phyloP scores from a whole-genome alignment of 2,329 filamentous ascomycete genomes.

The Hypomyces perniciosus region DNA sequence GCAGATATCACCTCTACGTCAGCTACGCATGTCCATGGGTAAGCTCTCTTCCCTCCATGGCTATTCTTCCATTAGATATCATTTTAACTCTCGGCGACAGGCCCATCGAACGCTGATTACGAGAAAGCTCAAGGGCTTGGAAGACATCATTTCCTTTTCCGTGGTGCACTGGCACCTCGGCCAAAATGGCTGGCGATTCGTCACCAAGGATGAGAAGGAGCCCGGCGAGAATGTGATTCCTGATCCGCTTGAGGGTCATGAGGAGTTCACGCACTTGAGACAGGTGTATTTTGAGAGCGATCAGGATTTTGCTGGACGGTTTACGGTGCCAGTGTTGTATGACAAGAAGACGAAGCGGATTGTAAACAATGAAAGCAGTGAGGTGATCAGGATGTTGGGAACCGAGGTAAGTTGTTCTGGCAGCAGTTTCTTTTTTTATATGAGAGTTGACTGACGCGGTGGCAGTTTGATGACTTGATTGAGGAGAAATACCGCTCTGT shows the following conservation, averaged over 20 bases:
- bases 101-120: conserved; percentile 84
- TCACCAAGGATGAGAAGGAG: conserved; percentile 52
- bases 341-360: conserved; percentile 71
- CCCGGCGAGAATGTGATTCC: conserved; percentile 59
- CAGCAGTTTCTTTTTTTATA: too few species aligned
- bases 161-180: conserved; percentile 90
- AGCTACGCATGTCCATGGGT: conserved; percentile 92
- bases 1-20: conserved; percentile 89
- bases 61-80: background rate
- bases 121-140: conserved; percentile 83
- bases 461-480: conserved; percentile 64
- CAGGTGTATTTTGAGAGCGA: conserved; percentile 75
- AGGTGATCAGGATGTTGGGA: conserved; percentile 89
- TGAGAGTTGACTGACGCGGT: background rate
- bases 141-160: conserved; percentile 72
- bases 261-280: conserved; percentile 61
- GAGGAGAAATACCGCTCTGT: conserved; percentile 53
- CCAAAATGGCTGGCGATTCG: conserved; percentile 74
- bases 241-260: conserved; percentile 64
- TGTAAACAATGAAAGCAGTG: conserved; percentile 86
- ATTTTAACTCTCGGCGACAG: conserved; percentile 17
- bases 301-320: conserved; percentile 67
- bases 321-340: conserved; percentile 83
- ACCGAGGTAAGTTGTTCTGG: conserved; percentile 52
- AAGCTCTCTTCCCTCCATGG: conserved; percentile 14